Percentiles rank a stretch among this genome's conserved stretches.
Evolutionary conservation across 768 basidiomycete species (phyloP).

Genomic region (Agaricus subrufescens): DNA sequence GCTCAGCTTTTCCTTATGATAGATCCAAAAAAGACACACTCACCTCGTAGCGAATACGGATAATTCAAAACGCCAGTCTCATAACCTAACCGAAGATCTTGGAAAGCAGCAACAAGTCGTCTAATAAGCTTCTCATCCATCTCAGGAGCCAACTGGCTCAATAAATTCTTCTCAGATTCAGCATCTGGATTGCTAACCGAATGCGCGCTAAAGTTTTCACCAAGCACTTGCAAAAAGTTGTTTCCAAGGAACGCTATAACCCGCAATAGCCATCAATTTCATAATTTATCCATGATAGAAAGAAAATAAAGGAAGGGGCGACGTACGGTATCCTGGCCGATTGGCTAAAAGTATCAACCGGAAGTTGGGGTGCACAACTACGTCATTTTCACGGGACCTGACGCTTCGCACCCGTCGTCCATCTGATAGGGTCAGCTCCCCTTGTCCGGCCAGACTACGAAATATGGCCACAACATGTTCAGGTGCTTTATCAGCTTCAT

Average conservation of each 20-base stretch:
- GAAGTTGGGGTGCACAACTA: conserved; percentile 61
- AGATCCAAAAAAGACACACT: background rate
- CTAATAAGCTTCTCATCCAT: conserved; percentile 46
- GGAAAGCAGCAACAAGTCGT: conserved; percentile 60
- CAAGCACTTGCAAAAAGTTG: conserved; percentile 67
- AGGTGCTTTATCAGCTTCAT: conserved; percentile 71
- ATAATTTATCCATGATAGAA: background rate
- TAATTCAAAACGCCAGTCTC: conserved; percentile 55
- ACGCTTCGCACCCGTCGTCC: conserved; percentile 49
- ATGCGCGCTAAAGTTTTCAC: conserved; percentile 65
- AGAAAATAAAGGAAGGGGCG: background rate
- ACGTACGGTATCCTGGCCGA: conserved; percentile 63
- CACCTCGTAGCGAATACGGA: conserved; percentile 65
- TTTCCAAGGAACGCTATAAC: conserved; percentile 63
- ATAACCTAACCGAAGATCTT: conserved; percentile 55
- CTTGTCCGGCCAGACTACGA: conserved; percentile 61
- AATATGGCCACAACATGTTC: conserved; percentile 72
- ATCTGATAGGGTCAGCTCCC: conserved; percentile 60
- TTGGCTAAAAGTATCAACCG: conserved; percentile 62
- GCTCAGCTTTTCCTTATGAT: background rate
- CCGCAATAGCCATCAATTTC: background rate
- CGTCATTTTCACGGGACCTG: conserved; percentile 45
- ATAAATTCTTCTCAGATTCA: conserved; percentile 55
- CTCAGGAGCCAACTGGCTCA: conserved; percentile 59
- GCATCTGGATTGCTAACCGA: conserved; percentile 65